These are phyloP conservation scores for Elsinoe arachidis DNA, from an alignment of 2,329 filamentous ascomycete species.

Conservation along the genomic window DNA sequence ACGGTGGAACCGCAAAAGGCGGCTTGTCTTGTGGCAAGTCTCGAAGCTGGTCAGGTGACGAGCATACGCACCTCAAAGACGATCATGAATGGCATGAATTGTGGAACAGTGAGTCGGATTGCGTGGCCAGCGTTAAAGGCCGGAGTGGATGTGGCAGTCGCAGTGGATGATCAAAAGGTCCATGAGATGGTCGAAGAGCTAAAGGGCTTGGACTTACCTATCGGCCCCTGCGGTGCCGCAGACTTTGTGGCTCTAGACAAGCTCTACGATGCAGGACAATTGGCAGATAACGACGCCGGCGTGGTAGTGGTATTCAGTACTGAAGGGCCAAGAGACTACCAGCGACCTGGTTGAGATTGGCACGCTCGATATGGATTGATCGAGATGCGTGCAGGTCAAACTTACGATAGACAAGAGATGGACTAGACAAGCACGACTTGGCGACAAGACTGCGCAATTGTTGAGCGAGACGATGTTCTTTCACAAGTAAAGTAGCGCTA, in stretches of 20 bases:
- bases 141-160: slow-evolving; percentile 53
- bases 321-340: slow-evolving; percentile 52
- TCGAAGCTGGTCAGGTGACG: slow-evolving; percentile 41
- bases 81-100: slow-evolving; percentile 68
- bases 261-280: slow-evolving; percentile 31
- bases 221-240: slow-evolving; percentile 57
- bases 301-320: slow-evolving; percentile 60
- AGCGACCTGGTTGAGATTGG: slow-evolving; percentile 4
- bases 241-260: slow-evolving; percentile 49
- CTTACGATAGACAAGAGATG: neutral
- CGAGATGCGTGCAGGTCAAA: neutral
- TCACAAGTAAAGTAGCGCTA: no score
- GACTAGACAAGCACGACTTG: neutral
- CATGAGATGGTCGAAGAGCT: slow-evolving; percentile 43
- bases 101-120: slow-evolving; percentile 56
- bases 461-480: neutral
- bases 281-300: slow-evolving; percentile 37
- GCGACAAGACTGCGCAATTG: neutral
- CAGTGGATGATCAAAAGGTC: slow-evolving; percentile 53
- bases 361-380: neutral
- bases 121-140: slow-evolving; percentile 54
- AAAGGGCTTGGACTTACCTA: slow-evolving; percentile 36
- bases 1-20: slow-evolving; percentile 63
- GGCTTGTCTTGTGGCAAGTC: slow-evolving; percentile 48
- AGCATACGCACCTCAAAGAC: slow-evolving; percentile 50